Evolutionary conservation across 768 basidiomycete species (phyloP).

Genomic region (Mycena albidolilacea): DNA sequence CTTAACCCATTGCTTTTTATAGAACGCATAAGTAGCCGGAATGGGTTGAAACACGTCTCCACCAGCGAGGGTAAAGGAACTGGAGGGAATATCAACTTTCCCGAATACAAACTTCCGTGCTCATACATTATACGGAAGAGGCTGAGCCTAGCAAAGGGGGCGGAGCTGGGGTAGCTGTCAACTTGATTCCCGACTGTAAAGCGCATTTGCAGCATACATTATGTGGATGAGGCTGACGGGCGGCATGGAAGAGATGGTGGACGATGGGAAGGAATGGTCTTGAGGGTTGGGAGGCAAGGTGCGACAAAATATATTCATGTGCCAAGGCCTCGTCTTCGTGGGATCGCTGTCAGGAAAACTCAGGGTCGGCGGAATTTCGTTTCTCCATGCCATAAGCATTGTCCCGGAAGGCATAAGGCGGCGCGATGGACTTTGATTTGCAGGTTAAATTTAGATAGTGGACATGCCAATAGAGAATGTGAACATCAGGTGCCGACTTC

Average conservation of each 20-base stretch:
- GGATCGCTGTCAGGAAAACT: background rate
- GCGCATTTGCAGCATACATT: background rate
- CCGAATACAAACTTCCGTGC: background rate
- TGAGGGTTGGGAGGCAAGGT: background rate
- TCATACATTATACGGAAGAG: slow-evolving; percentile 18
- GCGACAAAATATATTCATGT: background rate
- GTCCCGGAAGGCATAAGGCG: too few relatives aligned
- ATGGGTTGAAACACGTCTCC: slow-evolving; percentile 37
- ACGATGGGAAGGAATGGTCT: background rate
- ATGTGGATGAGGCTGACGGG: background rate
- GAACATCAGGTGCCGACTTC: too few relatives aligned
- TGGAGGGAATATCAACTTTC: slow-evolving; percentile 9
- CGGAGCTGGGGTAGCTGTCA: background rate
- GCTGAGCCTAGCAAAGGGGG: slow-evolving; percentile 15
- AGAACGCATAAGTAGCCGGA: slow-evolving; percentile 28
- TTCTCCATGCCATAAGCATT: background rate
- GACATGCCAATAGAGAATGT: too few relatives aligned
- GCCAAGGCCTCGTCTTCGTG: background rate
- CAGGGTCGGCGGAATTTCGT: background rate
- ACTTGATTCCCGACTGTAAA: background rate
- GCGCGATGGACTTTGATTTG: too few relatives aligned
- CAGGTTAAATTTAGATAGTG: too few relatives aligned
- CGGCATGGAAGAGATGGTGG: slow-evolving; percentile 1
- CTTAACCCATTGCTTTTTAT: slow-evolving; percentile 32
- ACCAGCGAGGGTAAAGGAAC: slow-evolving; percentile 34